Evolutionary conservation across 1,284 basidiomycete genomes (phyloP).

Genomic region (Irpex sp.): DNA sequence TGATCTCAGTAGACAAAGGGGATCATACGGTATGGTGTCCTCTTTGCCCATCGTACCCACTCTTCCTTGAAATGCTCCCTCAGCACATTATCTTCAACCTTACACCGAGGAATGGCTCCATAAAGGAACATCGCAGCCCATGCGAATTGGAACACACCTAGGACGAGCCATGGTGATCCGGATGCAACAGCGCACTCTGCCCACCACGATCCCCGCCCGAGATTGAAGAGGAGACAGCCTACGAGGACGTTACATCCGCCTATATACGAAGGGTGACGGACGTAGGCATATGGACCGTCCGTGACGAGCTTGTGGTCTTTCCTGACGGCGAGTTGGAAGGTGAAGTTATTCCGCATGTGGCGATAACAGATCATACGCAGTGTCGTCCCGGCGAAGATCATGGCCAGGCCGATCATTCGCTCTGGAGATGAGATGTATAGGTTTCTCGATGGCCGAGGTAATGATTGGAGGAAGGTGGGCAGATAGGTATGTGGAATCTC

Average conservation of each 20-base stretch:
- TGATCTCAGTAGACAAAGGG: background rate
- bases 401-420: background rate
- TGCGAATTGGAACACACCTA: background rate
- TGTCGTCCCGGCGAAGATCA: too few relatives aligned
- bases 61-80: background rate
- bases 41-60: background rate
- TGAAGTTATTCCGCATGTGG: background rate
- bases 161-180: background rate
- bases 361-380: too few relatives aligned
- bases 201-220: background rate
- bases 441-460: too few relatives aligned
- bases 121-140: background rate
- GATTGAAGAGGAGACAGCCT: background rate
- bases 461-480: too few relatives aligned
- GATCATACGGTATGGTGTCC: background rate
- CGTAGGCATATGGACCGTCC: background rate
- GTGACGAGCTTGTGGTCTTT: conserved; percentile 1
- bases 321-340: background rate
- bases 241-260: background rate
- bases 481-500: too few relatives aligned
- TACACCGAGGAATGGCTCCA: background rate
- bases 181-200: background rate
- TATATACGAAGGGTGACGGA: conserved; percentile 2
- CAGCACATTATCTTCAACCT: background rate
- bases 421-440: too few relatives aligned